Percentiles rank a stretch among this genome's conserved stretches.
phyloP scores from a whole-genome alignment of 164 flowering plant species.

The Malania oleifera region DNA sequence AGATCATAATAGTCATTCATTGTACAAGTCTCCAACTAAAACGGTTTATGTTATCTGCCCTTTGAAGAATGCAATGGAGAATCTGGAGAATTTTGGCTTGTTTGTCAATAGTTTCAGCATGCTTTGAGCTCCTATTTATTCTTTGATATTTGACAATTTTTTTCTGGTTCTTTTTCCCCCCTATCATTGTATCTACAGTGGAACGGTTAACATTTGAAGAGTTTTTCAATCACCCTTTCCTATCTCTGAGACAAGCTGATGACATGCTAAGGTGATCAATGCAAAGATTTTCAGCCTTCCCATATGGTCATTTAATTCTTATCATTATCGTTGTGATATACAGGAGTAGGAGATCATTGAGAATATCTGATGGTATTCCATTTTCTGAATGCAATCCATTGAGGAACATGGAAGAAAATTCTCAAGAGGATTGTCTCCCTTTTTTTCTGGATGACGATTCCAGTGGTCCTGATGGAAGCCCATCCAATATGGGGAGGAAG shows the following conservation, averaged over 20 bases:
- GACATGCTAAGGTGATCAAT: slow-evolving; percentile 43
- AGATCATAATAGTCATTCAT: background rate
- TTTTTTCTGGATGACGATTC: slow-evolving; percentile 72
- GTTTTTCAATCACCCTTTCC: slow-evolving; percentile 86
- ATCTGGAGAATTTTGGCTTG: background rate
- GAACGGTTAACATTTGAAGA: slow-evolving; percentile 96
- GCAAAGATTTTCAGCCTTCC: background rate
- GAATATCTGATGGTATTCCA: slow-evolving; percentile 33
- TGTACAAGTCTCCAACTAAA: background rate
- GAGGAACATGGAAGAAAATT: slow-evolving; percentile 45
- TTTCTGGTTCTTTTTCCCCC: background rate
- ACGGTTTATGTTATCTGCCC: too few relatives aligned
- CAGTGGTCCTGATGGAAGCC: slow-evolving; percentile 58
- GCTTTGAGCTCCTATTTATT: background rate
- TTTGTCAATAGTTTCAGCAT: background rate
- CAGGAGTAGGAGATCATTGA: slow-evolving; percentile 37
- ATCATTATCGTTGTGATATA: slow-evolving; percentile 9
- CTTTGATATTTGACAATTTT: too few relatives aligned
- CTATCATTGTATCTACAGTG: slow-evolving; percentile 47
- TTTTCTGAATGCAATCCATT: slow-evolving; percentile 30
- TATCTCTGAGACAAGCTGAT: slow-evolving; percentile 34
- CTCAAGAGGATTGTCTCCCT: slow-evolving; percentile 79
- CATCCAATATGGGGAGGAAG: slow-evolving; percentile 39
- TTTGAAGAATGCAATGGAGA: too few relatives aligned
- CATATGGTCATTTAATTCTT: background rate